These are phyloP conservation scores for Ichthyophthirius multifiliis DNA, from an alignment of 169 alveolate genomes.

Conservation along the genomic window DNA sequence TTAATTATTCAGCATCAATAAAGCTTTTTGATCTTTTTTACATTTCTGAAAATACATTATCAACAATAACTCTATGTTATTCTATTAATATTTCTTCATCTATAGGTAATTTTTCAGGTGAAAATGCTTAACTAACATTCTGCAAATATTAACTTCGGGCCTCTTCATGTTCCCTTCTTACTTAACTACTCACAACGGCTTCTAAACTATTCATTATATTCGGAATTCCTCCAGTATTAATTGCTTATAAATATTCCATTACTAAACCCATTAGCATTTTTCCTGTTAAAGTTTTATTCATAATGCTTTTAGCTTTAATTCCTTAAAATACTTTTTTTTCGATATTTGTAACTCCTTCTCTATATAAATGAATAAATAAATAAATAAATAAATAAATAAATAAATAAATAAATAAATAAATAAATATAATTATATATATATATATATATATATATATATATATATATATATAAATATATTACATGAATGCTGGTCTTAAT, in stretches of 20 bases:
- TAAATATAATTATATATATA: slow-evolving; percentile 43
- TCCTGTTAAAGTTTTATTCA: slow-evolving; percentile 63
- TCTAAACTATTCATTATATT: slow-evolving; percentile 53
- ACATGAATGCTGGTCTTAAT: slow-evolving; percentile 76
- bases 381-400: too few relatives aligned
- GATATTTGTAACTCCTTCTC: slow-evolving; percentile 27
- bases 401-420: slow-evolving; percentile 8
- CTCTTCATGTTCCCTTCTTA: slow-evolving; percentile 17
- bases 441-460: slow-evolving; percentile 52
- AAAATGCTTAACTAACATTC: background rate
- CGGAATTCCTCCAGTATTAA: slow-evolving; percentile 85
- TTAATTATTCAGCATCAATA: slow-evolving; percentile 10
- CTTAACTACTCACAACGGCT: slow-evolving; percentile 12
- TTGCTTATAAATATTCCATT: slow-evolving; percentile 70
- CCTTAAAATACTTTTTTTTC: slow-evolving; percentile 35
- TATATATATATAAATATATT: slow-evolving; percentile 23
- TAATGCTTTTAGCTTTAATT: slow-evolving; percentile 63
- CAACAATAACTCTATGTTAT: background rate
- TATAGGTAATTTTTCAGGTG: background rate
- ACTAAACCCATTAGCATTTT: slow-evolving; percentile 76
- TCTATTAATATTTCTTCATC: slow-evolving; percentile 17
- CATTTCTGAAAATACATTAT: background rate
- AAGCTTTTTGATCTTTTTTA: slow-evolving; percentile 5
- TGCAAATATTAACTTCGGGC: background rate
- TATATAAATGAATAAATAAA: background rate